Percentiles rank a stretch among this genome's conserved stretches.
Evolutionary conservation across 208 protist genomes (phyloP).

Genomic region (Crithidia acanthocephali): DNA sequence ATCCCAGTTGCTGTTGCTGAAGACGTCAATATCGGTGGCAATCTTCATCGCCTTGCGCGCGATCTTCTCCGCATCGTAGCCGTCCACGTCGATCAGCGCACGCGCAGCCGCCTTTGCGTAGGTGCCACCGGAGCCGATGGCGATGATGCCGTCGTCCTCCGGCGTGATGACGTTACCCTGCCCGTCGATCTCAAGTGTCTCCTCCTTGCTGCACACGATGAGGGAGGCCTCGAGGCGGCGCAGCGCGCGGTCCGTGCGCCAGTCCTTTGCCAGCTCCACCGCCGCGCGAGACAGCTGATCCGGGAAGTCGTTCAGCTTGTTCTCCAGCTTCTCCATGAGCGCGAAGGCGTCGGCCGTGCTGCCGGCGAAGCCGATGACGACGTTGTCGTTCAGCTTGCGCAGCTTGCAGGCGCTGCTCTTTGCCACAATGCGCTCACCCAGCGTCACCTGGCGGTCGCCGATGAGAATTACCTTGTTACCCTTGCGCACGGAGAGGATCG

Average conservation of each 20-base stretch:
- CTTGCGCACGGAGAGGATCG: constrained; percentile 94
- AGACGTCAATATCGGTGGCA: constrained; percentile 96
- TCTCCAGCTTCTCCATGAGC: constrained; percentile 96
- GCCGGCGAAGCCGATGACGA: constrained; percentile 94
- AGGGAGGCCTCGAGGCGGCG: constrained; percentile 94
- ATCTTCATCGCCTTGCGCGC: constrained; percentile 96
- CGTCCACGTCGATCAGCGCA: constrained; percentile 92
- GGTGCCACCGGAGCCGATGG: constrained; percentile 94
- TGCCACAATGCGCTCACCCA: constrained; percentile 92
- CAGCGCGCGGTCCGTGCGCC: constrained; percentile 95
- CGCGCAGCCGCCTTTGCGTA: constrained; percentile 95
- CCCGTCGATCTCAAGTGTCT: constrained; percentile 94
- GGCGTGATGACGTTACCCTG: constrained; percentile 96
- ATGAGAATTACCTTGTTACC: constrained; percentile 93
- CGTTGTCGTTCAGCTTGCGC: constrained; percentile 74
- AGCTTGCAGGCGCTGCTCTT: constrained; percentile 91
- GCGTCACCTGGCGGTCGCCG: constrained; percentile 95
- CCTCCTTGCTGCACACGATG: constrained; percentile 91
- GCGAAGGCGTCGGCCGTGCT: constrained; percentile 96
- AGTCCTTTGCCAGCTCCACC: constrained; percentile 96
- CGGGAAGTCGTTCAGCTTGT: constrained; percentile 93
- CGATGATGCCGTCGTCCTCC: constrained; percentile 94
- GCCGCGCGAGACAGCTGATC: constrained; percentile 93
- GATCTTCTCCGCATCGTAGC: constrained; percentile 89
- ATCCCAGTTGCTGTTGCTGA: constrained; percentile 96